A percentile compares a stretch with the other conserved stretches of the same genome.
phyloP scores from a whole-genome alignment of 176 grass and related monocot species.

The Aegilops longissima region DNA sequence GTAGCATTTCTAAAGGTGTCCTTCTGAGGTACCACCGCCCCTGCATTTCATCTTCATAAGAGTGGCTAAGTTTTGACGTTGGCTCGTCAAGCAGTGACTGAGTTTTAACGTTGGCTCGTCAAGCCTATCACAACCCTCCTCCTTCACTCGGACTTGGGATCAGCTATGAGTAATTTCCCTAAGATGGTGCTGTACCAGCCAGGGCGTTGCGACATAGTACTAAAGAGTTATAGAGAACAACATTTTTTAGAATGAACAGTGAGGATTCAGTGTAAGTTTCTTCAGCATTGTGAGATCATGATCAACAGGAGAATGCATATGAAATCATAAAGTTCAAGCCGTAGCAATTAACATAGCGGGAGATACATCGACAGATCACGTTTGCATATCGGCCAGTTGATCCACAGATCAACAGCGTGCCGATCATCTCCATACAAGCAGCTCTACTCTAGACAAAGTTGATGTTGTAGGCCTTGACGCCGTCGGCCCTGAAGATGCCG shows the following conservation, averaged over 20 bases:
- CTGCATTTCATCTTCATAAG: no score
- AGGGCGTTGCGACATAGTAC: neutral
- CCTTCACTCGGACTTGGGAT: no score
- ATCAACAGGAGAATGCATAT: neutral
- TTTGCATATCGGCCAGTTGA: neutral
- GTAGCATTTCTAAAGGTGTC: no score
- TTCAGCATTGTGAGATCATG: neutral
- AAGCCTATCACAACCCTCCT: no score
- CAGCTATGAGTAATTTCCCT: neutral
- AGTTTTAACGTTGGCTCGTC: no score
- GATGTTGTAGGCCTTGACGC: conserved; percentile 53
- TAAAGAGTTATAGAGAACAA: neutral
- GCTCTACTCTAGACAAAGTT: conserved; percentile 39
- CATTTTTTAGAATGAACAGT: neutral
- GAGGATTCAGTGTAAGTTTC: neutral
- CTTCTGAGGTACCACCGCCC: no score
- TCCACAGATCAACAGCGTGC: neutral
- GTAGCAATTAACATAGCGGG: no score
- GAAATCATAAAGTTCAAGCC: neutral
- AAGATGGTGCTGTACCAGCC: neutral
- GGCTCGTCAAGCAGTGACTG: no score
- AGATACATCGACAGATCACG: no score
- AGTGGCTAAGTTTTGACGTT: no score
- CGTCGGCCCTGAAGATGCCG: conserved; percentile 61
- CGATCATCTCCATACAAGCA: neutral